Evolutionary conservation across 495 filamentous ascomycete genomes (phyloP).

Genomic region (Pyrenula aspistea): DNA sequence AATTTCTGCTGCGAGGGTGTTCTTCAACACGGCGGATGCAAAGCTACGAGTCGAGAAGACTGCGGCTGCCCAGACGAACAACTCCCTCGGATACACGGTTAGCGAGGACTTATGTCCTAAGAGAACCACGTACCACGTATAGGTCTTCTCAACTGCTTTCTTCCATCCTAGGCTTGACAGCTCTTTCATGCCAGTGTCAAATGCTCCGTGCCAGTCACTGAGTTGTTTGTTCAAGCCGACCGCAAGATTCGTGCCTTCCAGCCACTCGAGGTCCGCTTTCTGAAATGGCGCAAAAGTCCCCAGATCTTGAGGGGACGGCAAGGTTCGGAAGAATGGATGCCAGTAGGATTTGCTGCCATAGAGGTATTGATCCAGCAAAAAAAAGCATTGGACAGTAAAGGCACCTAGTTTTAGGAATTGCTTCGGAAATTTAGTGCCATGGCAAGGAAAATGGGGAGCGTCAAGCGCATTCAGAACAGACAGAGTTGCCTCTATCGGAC

Average conservation of each 20-base stretch:
- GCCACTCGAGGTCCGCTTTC: slow-evolving; percentile 42
- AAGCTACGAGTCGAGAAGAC: slow-evolving; percentile 48
- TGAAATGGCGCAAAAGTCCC: slow-evolving; percentile 48
- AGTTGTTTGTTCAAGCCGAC: slow-evolving; percentile 30
- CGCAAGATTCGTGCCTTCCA: slow-evolving; percentile 48
- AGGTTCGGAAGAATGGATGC: slow-evolving; percentile 45
- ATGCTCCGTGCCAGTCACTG: slow-evolving; percentile 36
- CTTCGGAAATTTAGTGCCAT: slow-evolving; percentile 1
- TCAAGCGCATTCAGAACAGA: slow-evolving; percentile 41
- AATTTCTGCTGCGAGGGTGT: slow-evolving; percentile 29
- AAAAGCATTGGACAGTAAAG: slow-evolving; percentile 30
- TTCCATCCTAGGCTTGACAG: slow-evolving; percentile 25
- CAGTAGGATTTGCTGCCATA: slow-evolving; percentile 39
- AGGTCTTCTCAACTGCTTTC: slow-evolving; percentile 13
- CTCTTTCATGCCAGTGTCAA: slow-evolving; percentile 22
- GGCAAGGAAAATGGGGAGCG: slow-evolving; percentile 6
- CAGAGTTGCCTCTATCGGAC: slow-evolving; percentile 32
- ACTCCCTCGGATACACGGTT: slow-evolving; percentile 29
- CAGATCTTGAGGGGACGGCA: slow-evolving; percentile 41
- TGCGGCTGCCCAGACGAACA: slow-evolving; percentile 54
- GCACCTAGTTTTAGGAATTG: slow-evolving; percentile 22
- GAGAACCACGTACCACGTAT: slow-evolving; percentile 29
- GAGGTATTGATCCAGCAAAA: slow-evolving; percentile 45
- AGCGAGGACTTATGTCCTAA: background rate
- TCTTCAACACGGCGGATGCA: slow-evolving; percentile 24